Evolutionary conservation across 306 rosid genomes (phyloP).

Genomic region (Fragaria iinumae): DNA sequence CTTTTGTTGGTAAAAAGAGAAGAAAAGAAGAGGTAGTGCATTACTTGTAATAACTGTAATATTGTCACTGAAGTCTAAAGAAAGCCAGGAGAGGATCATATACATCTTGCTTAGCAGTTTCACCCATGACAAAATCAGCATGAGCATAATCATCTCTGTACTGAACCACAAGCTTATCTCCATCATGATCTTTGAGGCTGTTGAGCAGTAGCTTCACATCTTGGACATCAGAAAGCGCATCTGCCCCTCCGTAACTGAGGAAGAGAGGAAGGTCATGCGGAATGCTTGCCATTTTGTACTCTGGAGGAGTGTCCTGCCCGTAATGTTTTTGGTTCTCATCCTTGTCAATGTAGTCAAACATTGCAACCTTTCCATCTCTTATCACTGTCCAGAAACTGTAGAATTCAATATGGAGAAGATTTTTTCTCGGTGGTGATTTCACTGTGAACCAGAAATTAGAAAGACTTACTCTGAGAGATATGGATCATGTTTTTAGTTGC

Average conservation of each 20-base stretch:
- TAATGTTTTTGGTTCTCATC: background rate
- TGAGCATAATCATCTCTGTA: constrained; percentile 74
- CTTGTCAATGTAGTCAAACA: constrained; percentile 48
- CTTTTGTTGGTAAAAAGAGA: background rate
- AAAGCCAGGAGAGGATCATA: constrained; percentile 74
- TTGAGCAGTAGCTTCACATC: constrained; percentile 54
- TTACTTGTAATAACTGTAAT: background rate
- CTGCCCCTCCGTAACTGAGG: constrained; percentile 61
- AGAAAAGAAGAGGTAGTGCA: background rate
- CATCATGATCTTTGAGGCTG: constrained; percentile 50
- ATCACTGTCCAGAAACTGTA: constrained; percentile 52
- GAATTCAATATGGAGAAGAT: background rate
- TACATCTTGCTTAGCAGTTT: constrained; percentile 60
- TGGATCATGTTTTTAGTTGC: constrained; percentile 77
- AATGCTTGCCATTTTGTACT: constrained; percentile 60
- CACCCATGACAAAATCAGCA: constrained; percentile 78
- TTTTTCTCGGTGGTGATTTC: background rate
- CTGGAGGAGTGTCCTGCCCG: constrained; percentile 43
- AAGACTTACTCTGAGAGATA: constrained; percentile 65
- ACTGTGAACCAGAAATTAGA: background rate
- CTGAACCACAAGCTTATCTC: constrained; percentile 66
- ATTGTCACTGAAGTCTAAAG: constrained; percentile 47
- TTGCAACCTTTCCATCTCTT: constrained; percentile 57
- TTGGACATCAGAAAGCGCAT: constrained; percentile 62
- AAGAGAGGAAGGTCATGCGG: constrained; percentile 69